Evolutionary conservation across 148 eudicot genomes (phyloP).

Genomic region (Chenopodium album): DNA sequence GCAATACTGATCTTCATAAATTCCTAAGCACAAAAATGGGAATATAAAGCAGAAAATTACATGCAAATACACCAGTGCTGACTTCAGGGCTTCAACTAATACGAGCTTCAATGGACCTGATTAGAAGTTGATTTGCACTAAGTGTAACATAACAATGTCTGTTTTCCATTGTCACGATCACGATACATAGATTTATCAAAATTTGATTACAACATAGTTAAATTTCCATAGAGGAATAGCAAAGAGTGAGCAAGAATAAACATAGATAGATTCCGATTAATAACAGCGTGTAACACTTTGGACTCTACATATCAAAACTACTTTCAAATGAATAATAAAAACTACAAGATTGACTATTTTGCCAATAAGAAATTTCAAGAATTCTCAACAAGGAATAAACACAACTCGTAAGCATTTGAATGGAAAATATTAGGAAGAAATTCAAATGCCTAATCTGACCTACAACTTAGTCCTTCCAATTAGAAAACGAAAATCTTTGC

Average conservation of each 20-base stretch:
- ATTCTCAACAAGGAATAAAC: conserved; percentile 9
- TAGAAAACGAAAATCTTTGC: conserved; percentile 4
- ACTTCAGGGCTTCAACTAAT: no score
- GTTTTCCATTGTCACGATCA: not conserved
- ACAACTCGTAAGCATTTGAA: conserved; percentile 8
- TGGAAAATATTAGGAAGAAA: not conserved
- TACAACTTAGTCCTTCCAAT: conserved; percentile 12
- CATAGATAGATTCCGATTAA: not conserved
- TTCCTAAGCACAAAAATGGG: no score
- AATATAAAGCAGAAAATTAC: no score
- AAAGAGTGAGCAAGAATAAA: not conserved
- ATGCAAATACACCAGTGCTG: no score
- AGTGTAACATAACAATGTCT: not conserved
- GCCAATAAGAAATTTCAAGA: not conserved
- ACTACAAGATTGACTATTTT: conserved; percentile 6
- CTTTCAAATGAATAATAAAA: not conserved
- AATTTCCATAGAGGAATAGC: not conserved
- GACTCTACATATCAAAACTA: not conserved
- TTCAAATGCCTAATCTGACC: conserved; percentile 18
- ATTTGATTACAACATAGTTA: no score
- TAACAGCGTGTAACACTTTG: not conserved
- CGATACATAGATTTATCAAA: not conserved
- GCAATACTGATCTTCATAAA: no score
- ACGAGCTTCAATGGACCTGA: no score
- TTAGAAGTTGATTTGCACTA: not conserved